Base-by-base conservation (phyloP, 225 moss, liverwort and hornwort species). In the Pseudisothecium myosuroides region DNA sequence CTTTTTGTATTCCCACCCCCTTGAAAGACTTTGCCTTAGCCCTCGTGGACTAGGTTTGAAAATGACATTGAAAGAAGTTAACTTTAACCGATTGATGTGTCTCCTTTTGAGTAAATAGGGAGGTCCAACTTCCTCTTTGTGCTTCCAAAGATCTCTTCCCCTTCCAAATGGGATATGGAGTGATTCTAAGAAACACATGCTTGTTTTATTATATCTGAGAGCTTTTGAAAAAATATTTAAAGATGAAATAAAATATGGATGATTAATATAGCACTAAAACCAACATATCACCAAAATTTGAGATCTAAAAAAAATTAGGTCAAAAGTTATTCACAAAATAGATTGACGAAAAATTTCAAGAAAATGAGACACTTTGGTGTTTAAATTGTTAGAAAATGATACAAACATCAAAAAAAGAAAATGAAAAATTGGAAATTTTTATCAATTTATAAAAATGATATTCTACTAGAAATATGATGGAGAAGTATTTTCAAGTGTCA, bases 51-150 rank as follows among this genome's bases (percentile, higher is more conserved):
- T 23, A 39, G 14, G 0, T 24, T 41, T 69, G 7, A 41, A 69
- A 3, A 39, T 0, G 4, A 26, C 1, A 0, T 69, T 41, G 24
- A 39, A 24, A 68, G 7, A 68, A 68, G 7, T 22, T 23, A 13
- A n/a, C 2, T n/a, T 7, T 22, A 11, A 22, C 1, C 1, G 3
- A 2, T 0, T n/a, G 4, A 68, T n/a, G n/a, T 4, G 3, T 23
- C 4, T 39, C 4, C 0, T 23, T 39, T 4, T 23, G 7, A 39
- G 7, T 13, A n/a, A 68, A 13, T 68, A 23, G 23, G 22, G 2
- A n/a, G 23, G 23, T 68, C 2, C 7, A 23, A 68, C 12, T 68
- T n/a, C 22, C 19, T 68, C 7, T 68, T 39, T 23, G 23, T 13
- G 13, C 68, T 68, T 39, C 39, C n/a, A 13, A 68, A n/a, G 13